Base-by-base conservation (phyloP, 148 eudicot species). In the Polygonum aviculare region DNA sequence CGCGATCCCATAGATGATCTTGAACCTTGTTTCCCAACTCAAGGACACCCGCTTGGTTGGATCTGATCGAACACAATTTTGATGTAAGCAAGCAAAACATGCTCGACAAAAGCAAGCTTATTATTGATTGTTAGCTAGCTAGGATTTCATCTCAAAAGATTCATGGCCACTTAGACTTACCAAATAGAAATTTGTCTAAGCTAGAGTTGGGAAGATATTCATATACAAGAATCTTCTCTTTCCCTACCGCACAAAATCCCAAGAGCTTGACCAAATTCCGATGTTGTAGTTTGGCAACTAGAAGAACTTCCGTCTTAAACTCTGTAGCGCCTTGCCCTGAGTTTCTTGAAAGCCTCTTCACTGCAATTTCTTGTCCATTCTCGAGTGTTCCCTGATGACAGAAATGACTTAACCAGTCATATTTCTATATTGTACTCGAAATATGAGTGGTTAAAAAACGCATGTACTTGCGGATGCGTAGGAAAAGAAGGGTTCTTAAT, bases 281-380 rank as follows among this genome's bases (percentile, higher is more conserved):
- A 69, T 83, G 83, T 63, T 83, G 81, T 35, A 83, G 83, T 57
- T 81, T 81, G 26, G 86, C 81, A 9, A 83, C 59, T 2, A 81
- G 31, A 50, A n/a, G 41, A 26, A 60, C 82, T 63, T 82, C 82
- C 6, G 54, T 78, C 60, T 50, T 79, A 44, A 83, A 83, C 76
- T 83, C 83, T 38, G 31, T 10, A 0, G 21, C 7, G 5, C 81
- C 83, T 54, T 80, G 83, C 6, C 75, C 57, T 0, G 84, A 84
- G n/a, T 63, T 48, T 26, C 31, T 11, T 6, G 86, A 67, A 2
- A 84, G 80, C 69, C 86, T 72, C 74, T 80, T 83, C 10, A 83
- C 69, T 0, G 86, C 86, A 49, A 84, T n/a, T 31, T 78, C 75
- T 9, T 62, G 75, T 55, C 83, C 83, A 73, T 72, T 78, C 2